Conservation (phyloP, 2,329 filamentous ascomycete genomes). For the Alternaria sp. region DNA sequence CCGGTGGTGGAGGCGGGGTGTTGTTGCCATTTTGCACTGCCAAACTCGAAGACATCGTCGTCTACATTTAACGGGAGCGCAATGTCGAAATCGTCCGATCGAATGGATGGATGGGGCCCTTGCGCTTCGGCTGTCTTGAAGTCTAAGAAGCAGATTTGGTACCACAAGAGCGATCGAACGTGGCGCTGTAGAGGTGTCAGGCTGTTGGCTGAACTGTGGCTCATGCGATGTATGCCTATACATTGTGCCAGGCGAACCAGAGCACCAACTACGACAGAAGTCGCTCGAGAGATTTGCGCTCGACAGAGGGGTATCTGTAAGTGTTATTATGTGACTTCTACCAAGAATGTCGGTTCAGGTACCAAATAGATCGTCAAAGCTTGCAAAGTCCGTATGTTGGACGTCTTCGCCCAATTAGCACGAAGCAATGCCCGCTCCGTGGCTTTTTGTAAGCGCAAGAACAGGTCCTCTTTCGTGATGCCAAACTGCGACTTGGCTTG, state of each 20-base stretch:
- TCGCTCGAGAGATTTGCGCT: conserved; percentile 47
- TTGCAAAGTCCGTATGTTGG: conserved; percentile 47
- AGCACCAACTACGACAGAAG: conserved; percentile 47
- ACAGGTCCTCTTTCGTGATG: conserved; percentile 47
- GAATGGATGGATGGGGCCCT: conserved; percentile 47
- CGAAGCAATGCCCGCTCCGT: conserved; percentile 45
- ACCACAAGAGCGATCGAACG: conserved; percentile 46
- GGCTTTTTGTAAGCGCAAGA: conserved; percentile 44
- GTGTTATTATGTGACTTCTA: conserved; percentile 5
- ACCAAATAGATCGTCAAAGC: conserved; percentile 48
- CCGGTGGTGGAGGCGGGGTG: conserved; percentile 37
- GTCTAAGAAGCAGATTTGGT: conserved; percentile 48
- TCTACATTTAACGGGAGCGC: conserved; percentile 46
- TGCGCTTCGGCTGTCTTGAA: conserved; percentile 49
- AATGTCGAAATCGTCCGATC: conserved; percentile 47
- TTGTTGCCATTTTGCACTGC: conserved; percentile 43
- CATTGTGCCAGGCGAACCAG: conserved; percentile 47
- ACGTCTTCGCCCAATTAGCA: conserved; percentile 49
- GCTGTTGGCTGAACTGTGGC: conserved; percentile 41
- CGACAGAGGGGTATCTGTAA: conserved; percentile 45
- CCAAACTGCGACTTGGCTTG: conserved; percentile 49
- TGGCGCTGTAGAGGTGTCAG: conserved; percentile 46
- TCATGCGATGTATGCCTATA: conserved; percentile 47
- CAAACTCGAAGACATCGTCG: conserved; percentile 48
- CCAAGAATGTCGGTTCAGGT: neutral